Conservation (phyloP, 345 rosid species). For the Noccaea bulbosa region DNA sequence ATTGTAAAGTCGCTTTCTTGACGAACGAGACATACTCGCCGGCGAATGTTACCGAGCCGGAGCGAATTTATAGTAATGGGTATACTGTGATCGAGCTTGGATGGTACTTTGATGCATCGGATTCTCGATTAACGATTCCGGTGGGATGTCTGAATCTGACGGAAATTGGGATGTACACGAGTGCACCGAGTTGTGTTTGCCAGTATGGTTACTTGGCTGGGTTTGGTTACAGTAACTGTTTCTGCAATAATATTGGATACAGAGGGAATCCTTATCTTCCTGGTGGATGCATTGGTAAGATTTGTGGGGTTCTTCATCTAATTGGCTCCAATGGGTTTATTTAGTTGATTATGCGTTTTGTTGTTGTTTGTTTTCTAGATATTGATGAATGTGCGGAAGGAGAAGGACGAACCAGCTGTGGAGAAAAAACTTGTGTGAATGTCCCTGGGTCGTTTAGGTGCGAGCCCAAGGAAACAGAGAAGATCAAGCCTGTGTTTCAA, state of each 20-base stretch:
- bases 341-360: neutral
- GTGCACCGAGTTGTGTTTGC: constrained; percentile 25
- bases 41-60: constrained; percentile 20
- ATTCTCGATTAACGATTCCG: constrained; percentile 4
- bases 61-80: constrained; percentile 17
- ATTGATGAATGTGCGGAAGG: constrained; percentile 39
- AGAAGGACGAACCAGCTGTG: constrained; percentile 9
- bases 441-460: constrained; percentile 24
- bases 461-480: constrained; percentile 15
- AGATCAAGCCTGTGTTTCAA: constrained; percentile 18
- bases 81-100: constrained; percentile 41
- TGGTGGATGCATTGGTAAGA: constrained; percentile 47
- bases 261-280: constrained; percentile 47
- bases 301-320: neutral
- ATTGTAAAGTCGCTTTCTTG: constrained; percentile 38
- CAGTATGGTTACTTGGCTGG: constrained; percentile 11
- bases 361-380: constrained; percentile 18
- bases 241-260: constrained; percentile 40
- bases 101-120: constrained; percentile 41
- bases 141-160: constrained; percentile 27
- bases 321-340: neutral
- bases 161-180: neutral
- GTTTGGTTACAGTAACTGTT: constrained; percentile 32
- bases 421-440: constrained; percentile 11
- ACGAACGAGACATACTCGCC: constrained; percentile 30